These are phyloP conservation scores for Sordaria brevicollis DNA, from an alignment of 495 filamentous ascomycete genomes.

Conservation along the genomic window DNA sequence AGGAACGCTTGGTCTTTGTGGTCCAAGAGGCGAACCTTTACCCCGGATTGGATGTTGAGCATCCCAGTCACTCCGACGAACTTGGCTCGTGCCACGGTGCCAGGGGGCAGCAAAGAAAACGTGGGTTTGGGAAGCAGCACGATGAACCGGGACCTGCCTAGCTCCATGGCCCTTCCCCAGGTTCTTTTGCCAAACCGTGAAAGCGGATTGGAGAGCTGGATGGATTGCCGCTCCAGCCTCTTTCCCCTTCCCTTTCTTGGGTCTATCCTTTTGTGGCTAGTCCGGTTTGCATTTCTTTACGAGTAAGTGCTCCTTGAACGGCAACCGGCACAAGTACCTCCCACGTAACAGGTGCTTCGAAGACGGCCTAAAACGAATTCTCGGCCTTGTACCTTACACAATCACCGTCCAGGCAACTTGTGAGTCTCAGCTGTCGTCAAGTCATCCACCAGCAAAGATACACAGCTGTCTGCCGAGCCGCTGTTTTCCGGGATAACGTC, in stretches of 20 bases:
- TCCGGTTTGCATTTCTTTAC: neutral
- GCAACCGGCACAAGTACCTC: neutral
- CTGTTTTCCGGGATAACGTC: neutral
- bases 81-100: neutral
- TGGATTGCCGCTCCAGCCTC: neutral
- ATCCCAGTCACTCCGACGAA: neutral
- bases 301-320: neutral
- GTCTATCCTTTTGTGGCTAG: neutral
- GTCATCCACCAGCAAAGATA: neutral
- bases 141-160: neutral
- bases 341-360: neutral
- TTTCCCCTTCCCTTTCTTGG: neutral
- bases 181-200: neutral
- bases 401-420: neutral
- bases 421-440: neutral
- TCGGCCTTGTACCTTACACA: neutral
- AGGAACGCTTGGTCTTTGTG: neutral
- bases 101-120: neutral
- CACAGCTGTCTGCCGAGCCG: neutral
- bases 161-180: neutral
- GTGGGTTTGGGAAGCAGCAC: neutral
- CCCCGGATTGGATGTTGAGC: neutral
- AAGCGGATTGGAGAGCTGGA: neutral
- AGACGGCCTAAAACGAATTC: neutral
- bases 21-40: neutral